Percentiles rank a stretch among this genome's conserved stretches.
These are phyloP conservation scores for Xylona heveae DNA, from an alignment of 495 filamentous ascomycete genomes.

Conservation along the genomic window DNA sequence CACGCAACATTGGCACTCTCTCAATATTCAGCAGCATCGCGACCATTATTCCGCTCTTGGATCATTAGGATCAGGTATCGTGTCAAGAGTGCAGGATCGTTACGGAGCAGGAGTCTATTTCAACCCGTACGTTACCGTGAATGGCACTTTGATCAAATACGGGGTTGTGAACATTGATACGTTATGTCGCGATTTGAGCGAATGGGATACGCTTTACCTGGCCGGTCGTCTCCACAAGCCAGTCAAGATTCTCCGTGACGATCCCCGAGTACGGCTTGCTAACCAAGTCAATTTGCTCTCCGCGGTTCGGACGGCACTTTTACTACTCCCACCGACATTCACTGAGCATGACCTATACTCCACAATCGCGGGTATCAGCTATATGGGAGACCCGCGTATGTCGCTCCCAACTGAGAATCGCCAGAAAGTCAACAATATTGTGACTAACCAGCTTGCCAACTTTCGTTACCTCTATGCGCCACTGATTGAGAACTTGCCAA, in stretches of 20 bases:
- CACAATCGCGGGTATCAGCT: constrained; percentile 78
- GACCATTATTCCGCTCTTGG: constrained; percentile 82
- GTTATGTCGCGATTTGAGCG: constrained; percentile 59
- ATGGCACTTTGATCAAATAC: constrained; percentile 92
- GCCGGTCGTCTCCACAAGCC: constrained; percentile 91
- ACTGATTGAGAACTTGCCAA: constrained; percentile 73
- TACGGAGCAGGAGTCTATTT: constrained; percentile 93
- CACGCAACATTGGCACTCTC: constrained; percentile 87
- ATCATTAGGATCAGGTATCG: constrained; percentile 62
- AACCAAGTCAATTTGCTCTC: constrained; percentile 92
- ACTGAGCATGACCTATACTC: constrained; percentile 74
- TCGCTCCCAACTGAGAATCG: constrained; percentile 67
- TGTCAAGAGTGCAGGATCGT: constrained; percentile 66
- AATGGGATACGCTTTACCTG: constrained; percentile 86
- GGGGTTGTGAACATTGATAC: constrained; percentile 86
- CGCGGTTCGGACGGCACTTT: constrained; percentile 68
- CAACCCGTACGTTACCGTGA: constrained; percentile 88
- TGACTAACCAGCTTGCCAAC: constrained; percentile 70
- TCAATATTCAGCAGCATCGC: constrained; percentile 74
- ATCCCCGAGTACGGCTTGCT: constrained; percentile 71
- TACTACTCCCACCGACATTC: constrained; percentile 66
- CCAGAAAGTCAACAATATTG: constrained; percentile 85
- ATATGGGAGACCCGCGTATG: constrained; percentile 91
- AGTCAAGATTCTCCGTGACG: constrained; percentile 89
- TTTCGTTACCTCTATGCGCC: constrained; percentile 82